Evolutionary conservation across 805 yeast genomes (phyloP), one percentile per base, ranked within the genome.

Genomic region (Saturnispora zaruensis): DNA sequence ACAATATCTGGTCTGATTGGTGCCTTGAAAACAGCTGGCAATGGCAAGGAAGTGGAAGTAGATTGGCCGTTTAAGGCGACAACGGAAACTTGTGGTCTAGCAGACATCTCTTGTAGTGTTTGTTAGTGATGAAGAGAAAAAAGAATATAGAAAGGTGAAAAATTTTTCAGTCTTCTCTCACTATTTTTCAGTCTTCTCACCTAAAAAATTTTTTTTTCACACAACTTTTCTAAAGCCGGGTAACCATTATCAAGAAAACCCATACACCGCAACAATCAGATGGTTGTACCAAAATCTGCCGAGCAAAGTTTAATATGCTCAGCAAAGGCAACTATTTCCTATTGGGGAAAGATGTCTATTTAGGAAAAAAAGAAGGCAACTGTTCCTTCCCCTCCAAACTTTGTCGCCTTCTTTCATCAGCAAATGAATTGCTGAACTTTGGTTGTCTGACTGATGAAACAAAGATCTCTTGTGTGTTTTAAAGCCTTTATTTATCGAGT

Each of bases 1-100:
- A 93, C 97, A 71, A 93, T 80, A 74, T 93, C 99, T 71, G 96
- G 91, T 83, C 99, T 90, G 82, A 93, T 95, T 75, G 99, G 99
- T 71, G 99, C 96, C 77, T 88, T 75, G 87, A 93, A 93, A 71
- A 93, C 97, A 69, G 96, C 95, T 79, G 99, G 99, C 70, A 93
- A 81, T 67, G 96, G 87, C 65, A 90, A 75, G 66, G 91, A 80
- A 66, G 87, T 66, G 65, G 87, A 76, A 72, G 95, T 76, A 70
- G 86, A 81, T 75, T 84, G 86, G 75, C 98, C 98, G 73, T 81
- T 71, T 51, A 62, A 53, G 71, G 95, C 77, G 76, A 85, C 78
- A 69, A 95, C 97, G 67, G 97, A 79, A 73, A 93, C 98, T 81
- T 87, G 95, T 71, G 99, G 98, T 77, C 96, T 89, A 42, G 59